Conservation (phyloP, 352 stramenopile species). For the Phytopythium boreale region DNA sequence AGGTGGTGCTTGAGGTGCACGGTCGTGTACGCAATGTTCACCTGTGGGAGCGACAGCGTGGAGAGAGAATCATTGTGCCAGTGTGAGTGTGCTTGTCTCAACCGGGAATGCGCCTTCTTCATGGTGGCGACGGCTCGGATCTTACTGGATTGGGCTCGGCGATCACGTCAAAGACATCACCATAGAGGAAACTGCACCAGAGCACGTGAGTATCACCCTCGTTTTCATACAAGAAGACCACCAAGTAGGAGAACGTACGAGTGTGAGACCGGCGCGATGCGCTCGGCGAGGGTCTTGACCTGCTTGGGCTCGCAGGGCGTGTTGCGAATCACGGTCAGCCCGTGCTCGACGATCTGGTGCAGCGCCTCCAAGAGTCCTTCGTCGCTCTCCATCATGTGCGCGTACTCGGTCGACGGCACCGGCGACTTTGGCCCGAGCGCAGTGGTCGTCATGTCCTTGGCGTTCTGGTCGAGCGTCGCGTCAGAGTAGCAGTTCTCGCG, state of each 20-base stretch:
- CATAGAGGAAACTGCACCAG: conserved; percentile 70
- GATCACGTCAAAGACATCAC: conserved; percentile 83
- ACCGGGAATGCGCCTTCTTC: not conserved
- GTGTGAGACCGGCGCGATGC: conserved; percentile 77
- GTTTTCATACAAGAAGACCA: not conserved
- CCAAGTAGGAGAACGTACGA: conserved; percentile 35
- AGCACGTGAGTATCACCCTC: not conserved
- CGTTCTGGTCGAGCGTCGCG: conserved; percentile 41
- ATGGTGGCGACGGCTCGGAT: conserved; percentile 2
- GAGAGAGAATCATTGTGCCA: not conserved
- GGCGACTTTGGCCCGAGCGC: conserved; percentile 38
- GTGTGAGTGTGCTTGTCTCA: conserved; percentile 1
- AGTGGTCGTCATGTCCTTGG: conserved; percentile 42
- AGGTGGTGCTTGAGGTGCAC: conserved; percentile 90
- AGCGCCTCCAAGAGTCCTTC: conserved; percentile 64
- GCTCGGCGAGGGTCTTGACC: conserved; percentile 76
- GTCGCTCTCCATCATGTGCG: conserved; percentile 66
- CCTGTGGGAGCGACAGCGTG: conserved; percentile 25
- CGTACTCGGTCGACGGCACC: conserved; percentile 61
- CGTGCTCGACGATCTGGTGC: conserved; percentile 65
- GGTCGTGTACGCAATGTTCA: conserved; percentile 96
- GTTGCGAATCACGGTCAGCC: conserved; percentile 71
- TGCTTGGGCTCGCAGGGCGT: conserved; percentile 48
- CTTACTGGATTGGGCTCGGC: conserved; percentile 73
- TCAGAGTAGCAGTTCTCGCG: conserved; percentile 78